Percentiles rank a stretch among this genome's conserved stretches.
These are phyloP conservation scores for Carex kokanica DNA, from an alignment of 176 grass and related monocot species.

Conservation along the genomic window DNA sequence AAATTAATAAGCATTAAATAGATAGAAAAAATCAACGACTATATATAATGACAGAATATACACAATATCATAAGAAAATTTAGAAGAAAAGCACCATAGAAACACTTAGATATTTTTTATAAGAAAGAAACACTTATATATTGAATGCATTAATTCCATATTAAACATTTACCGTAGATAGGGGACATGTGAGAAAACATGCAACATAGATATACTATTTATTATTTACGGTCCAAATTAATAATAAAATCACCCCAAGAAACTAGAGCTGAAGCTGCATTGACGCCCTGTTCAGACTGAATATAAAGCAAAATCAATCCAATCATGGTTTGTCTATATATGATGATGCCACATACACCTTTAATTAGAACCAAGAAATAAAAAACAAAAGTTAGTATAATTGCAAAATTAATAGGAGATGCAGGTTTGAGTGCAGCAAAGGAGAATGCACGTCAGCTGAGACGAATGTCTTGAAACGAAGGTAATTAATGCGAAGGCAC, in stretches of 20 bases:
- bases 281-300: slow-evolving; percentile 12
- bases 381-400: not conserved
- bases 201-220: not conserved
- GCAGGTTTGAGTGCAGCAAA: not conserved
- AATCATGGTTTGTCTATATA: not conserved
- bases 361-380: not conserved
- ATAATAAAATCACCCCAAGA: not conserved
- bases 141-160: not conserved
- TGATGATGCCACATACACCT: not conserved
- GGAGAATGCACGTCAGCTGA: slow-evolving; percentile 19
- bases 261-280: not conserved
- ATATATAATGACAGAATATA: too few relatives aligned
- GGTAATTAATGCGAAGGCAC: slow-evolving; percentile 18
- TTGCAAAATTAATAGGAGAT: not conserved
- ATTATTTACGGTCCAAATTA: slow-evolving; percentile 3
- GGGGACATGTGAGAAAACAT: not conserved
- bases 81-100: too few relatives aligned
- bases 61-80: too few relatives aligned
- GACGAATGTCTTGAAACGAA: slow-evolving; percentile 22
- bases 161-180: not conserved
- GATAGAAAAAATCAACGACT: too few relatives aligned
- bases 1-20: too few relatives aligned
- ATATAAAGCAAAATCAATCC: not conserved
- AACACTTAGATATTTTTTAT: too few relatives aligned
- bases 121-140: not conserved